Conservation (phyloP, 1,284 basidiomycete species). For the Cryptococcus depauperatus region DNA sequence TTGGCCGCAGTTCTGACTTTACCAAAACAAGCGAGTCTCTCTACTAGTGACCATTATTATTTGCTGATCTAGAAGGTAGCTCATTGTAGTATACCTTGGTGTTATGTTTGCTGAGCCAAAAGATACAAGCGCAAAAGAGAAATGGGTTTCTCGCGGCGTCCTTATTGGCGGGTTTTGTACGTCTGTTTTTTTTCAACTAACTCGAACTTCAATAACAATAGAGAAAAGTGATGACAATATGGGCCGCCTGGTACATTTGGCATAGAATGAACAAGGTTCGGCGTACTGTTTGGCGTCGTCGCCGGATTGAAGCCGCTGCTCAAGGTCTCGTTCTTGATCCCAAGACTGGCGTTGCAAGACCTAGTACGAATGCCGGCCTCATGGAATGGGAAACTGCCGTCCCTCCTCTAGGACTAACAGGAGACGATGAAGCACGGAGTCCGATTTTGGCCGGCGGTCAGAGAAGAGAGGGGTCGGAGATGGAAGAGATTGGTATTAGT, state of each 20-base stretch:
- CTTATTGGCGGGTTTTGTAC: slow-evolving; percentile 52
- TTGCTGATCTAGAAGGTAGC: slow-evolving; percentile 42
- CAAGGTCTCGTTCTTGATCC: slow-evolving; percentile 17
- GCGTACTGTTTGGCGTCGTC: slow-evolving; percentile 57
- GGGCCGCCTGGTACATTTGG: slow-evolving; percentile 77
- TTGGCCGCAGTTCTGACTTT: slow-evolving; percentile 64
- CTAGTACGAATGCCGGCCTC: not conserved
- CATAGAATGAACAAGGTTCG: slow-evolving; percentile 66
- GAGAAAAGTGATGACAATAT: slow-evolving; percentile 67
- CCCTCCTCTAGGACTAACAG: not conserved
- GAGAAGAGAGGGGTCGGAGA: not conserved
- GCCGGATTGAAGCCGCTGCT: slow-evolving; percentile 20
- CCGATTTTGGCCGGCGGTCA: slow-evolving; percentile 14
- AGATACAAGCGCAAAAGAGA: slow-evolving; percentile 46
- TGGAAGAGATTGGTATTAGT: not conserved
- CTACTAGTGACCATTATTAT: not conserved
- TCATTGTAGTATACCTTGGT: slow-evolving; percentile 65
- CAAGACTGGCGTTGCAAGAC: not conserved
- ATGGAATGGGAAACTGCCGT: slow-evolving; percentile 7
- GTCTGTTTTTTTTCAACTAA: slow-evolving; percentile 7
- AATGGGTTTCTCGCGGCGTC: slow-evolving; percentile 57
- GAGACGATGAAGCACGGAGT: slow-evolving; percentile 13
- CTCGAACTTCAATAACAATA: slow-evolving; percentile 5
- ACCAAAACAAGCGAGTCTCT: slow-evolving; percentile 52
- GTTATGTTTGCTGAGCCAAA: slow-evolving; percentile 49